These are phyloP conservation scores for Aspergillus hancockii DNA, from an alignment of 495 filamentous ascomycete species.

Conservation along the genomic window DNA sequence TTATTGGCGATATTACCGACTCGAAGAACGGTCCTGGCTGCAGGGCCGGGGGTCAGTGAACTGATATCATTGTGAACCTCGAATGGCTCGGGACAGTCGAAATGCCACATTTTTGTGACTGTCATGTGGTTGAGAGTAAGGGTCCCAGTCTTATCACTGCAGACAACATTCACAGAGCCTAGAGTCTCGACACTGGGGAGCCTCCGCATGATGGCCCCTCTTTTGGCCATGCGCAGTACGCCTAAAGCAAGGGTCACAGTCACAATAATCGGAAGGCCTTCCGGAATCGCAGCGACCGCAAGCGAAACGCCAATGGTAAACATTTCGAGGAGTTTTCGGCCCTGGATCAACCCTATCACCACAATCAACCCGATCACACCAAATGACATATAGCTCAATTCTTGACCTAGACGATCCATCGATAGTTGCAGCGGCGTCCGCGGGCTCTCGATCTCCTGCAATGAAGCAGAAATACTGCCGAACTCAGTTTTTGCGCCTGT, in stretches of 20 bases:
- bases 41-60: slow-evolving; percentile 64
- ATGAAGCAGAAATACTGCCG: slow-evolving; percentile 88
- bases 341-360: slow-evolving; percentile 82
- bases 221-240: slow-evolving; percentile 90
- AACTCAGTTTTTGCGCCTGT: slow-evolving; percentile 94
- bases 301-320: slow-evolving; percentile 97
- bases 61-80: slow-evolving; percentile 73
- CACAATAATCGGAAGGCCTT: slow-evolving; percentile 96
- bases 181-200: slow-evolving; percentile 96
- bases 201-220: slow-evolving; percentile 90
- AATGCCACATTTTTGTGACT: slow-evolving; percentile 94
- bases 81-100: slow-evolving; percentile 67
- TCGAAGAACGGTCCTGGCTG: slow-evolving; percentile 75
- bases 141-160: slow-evolving; percentile 97
- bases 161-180: slow-evolving; percentile 97
- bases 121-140: slow-evolving; percentile 98
- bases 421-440: slow-evolving; percentile 89
- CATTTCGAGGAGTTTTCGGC: slow-evolving; percentile 87
- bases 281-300: slow-evolving; percentile 94
- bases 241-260: slow-evolving; percentile 94
- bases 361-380: slow-evolving; percentile 92
- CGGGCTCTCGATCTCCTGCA: slow-evolving; percentile 92
- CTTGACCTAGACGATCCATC: slow-evolving; percentile 95
- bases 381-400: slow-evolving; percentile 94
- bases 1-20: slow-evolving; percentile 98